Evolutionary conservation across 2,329 filamentous ascomycete species (phyloP), one percentile per base, ranked within the genome.

Genomic region (Beauveria pseudobassiana): DNA sequence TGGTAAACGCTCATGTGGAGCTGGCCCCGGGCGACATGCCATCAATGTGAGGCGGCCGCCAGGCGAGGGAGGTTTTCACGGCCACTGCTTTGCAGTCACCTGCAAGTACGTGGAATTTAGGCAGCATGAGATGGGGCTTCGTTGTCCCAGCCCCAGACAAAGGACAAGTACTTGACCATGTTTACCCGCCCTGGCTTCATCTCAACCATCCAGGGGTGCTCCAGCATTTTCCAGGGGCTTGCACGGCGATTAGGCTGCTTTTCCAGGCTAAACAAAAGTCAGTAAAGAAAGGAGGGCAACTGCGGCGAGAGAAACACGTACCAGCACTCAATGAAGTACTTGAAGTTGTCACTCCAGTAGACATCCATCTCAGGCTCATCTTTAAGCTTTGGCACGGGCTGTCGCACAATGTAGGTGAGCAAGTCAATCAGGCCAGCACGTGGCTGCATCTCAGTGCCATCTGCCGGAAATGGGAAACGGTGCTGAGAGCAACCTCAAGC

Each of bases 291-390:
- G 45, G 3, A 45, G 14, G n/a, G 34, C 3, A 28, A 26, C 6
- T n/a, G 46, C 9, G 4, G 18, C 50, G 9, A 24, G 16, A 48
- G 28, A 20, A 61, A 87, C 12, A 34, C 91, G 73, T 84, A 98
- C 93, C 95, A 98, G 85, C 93, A 97, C 77, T 97, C 93, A 69
- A 99, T 97, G 70, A 99, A 99, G 74, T 97, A 97, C 75, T 99
- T 99, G 77, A 99, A 98, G 71, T 90, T 96, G 68, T 96, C 90
- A 68, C 90, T 96, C 95, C 95, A 99, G 72, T 88, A 88, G 67
- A 99, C 96, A 63, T 88, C 87, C 67, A 89, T 90, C 38, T 91
- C 87, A 0, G 91, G 90, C 75, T 99, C 95, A 68, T 99, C 95
- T 76, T 97, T 98, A 65, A 99, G 80, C 74, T 92, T 96, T 2